These are phyloP conservation scores for Diaporthe amygdali DNA, from an alignment of 2,329 filamentous ascomycete genomes.

Conservation along the genomic window DNA sequence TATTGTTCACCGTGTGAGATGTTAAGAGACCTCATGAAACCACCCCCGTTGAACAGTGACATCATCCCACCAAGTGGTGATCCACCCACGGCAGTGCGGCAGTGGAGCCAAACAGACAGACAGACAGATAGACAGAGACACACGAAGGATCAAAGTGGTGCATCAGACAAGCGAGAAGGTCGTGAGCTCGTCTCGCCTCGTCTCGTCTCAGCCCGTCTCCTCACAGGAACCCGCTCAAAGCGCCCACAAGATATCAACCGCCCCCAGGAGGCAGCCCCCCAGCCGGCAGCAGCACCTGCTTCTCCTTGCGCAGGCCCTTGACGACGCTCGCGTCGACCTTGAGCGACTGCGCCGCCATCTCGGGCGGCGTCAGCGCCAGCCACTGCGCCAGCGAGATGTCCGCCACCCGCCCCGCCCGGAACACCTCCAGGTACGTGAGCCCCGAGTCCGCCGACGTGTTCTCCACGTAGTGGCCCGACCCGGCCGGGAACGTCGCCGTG, in stretches of 20 bases:
- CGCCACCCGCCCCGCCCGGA: constrained; percentile 69
- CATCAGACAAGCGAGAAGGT: neutral
- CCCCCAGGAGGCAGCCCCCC: neutral
- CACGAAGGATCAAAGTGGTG: neutral
- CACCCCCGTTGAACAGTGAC: neutral
- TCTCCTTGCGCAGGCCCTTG: constrained; percentile 65
- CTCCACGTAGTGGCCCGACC: constrained; percentile 70
- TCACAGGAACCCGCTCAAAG: too few species aligned
- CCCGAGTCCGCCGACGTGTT: constrained; percentile 69
- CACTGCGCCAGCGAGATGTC: constrained; percentile 73
- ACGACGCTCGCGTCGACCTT: constrained; percentile 64
- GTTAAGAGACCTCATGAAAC: neutral
- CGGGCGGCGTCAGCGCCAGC: constrained; percentile 69
- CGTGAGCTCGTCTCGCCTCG: neutral
- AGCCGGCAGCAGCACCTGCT: constrained; percentile 56
- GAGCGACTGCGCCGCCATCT: constrained; percentile 64
- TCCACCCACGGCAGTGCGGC: neutral
- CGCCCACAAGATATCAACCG: too few species aligned
- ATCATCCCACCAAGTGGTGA: neutral
- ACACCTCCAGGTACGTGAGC: constrained; percentile 72
- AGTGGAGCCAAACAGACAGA: too few species aligned
- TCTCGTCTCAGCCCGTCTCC: too few species aligned
- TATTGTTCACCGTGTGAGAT: neutral
- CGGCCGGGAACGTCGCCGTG: constrained; percentile 71
- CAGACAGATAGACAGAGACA: too few species aligned